Conservation (phyloP, 441 rosid genomes). For the Kokia cookei region DNA sequence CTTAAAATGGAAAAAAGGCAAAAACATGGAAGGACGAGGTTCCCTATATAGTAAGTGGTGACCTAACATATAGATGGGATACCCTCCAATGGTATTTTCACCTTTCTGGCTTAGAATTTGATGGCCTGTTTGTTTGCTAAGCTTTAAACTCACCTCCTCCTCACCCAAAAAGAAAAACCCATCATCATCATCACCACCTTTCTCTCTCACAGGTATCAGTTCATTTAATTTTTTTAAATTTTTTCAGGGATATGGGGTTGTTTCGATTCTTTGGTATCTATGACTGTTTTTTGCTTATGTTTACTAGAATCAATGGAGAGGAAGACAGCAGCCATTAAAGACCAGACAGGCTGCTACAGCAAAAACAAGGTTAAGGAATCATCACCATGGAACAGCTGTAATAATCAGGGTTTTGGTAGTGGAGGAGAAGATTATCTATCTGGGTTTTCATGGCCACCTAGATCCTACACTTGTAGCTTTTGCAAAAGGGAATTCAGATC, state of each 20-base stretch:
- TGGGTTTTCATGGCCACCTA: slow-evolving; percentile 89
- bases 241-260: slow-evolving; percentile 1
- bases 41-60: slow-evolving; percentile 26
- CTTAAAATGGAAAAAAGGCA: slow-evolving; percentile 23
- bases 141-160: slow-evolving; percentile 1
- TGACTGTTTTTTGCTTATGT: slow-evolving; percentile 7
- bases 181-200: neutral
- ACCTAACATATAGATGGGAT: slow-evolving; percentile 16
- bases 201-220: neutral
- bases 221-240: neutral
- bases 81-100: slow-evolving; percentile 25
- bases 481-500: slow-evolving; percentile 86
- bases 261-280: neutral
- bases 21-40: slow-evolving; percentile 20
- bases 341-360: slow-evolving; percentile 24
- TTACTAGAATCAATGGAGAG: slow-evolving; percentile 49
- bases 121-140: slow-evolving; percentile 11
- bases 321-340: slow-evolving; percentile 47
- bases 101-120: slow-evolving; percentile 26
- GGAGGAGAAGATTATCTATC: slow-evolving; percentile 42
- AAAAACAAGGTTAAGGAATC: slow-evolving; percentile 28
- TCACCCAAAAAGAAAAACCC: neutral
- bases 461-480: slow-evolving; percentile 77
- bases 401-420: slow-evolving; percentile 24
- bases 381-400: slow-evolving; percentile 21